Conservation (phyloP, 2,329 filamentous ascomycete genomes). For the Daldinia eschscholtzii region DNA sequence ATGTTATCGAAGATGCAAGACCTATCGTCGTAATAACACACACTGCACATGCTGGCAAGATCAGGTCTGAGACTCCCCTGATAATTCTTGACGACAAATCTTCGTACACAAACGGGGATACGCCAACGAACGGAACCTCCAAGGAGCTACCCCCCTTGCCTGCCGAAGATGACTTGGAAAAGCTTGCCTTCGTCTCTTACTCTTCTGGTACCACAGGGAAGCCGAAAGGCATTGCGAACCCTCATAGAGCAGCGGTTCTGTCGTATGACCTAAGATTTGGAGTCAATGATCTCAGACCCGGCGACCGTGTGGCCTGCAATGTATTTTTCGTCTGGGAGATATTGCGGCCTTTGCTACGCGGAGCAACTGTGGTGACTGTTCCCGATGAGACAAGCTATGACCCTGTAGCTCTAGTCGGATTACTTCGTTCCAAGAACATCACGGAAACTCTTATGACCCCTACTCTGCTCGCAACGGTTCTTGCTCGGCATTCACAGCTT, state of each 20-base stretch:
- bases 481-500: constrained; percentile 76
- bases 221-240: constrained; percentile 86
- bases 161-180: constrained; percentile 76
- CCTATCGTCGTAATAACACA: constrained; percentile 79
- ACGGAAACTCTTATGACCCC: constrained; percentile 89
- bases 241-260: constrained; percentile 77
- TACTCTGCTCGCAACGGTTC: constrained; percentile 79
- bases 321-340: constrained; percentile 92
- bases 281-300: constrained; percentile 75
- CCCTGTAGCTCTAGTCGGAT: constrained; percentile 77
- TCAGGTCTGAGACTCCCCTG: constrained; percentile 72
- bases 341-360: constrained; percentile 78
- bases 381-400: constrained; percentile 84
- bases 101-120: constrained; percentile 45
- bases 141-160: constrained; percentile 65
- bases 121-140: constrained; percentile 53
- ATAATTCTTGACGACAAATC: constrained; percentile 71
- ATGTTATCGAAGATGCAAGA: constrained; percentile 81
- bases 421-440: constrained; percentile 73
- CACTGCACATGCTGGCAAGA: constrained; percentile 71
- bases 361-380: constrained; percentile 80
- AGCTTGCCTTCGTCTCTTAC: constrained; percentile 84
- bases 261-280: constrained; percentile 81
- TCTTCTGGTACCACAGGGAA: constrained; percentile 80
- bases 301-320: constrained; percentile 87